Evolutionary conservation across 441 rosid species (phyloP).

Genomic region (Populus hybrid): DNA sequence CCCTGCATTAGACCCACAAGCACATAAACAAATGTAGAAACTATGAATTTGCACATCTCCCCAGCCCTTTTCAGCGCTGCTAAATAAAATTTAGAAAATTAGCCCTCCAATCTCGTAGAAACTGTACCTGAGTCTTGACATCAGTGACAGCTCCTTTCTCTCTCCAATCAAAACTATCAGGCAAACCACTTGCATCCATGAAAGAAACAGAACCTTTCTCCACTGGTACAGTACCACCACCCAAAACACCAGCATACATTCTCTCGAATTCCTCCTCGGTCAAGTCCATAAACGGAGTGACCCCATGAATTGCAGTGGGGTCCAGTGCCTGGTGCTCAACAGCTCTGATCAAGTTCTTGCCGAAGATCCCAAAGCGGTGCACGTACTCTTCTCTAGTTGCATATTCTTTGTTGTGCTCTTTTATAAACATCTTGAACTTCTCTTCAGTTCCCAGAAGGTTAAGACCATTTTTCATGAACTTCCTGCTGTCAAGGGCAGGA

Average conservation of each 20-base stretch:
- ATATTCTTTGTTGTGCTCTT: constrained; percentile 54
- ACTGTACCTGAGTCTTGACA: constrained; percentile 69
- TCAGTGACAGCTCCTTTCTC: constrained; percentile 81
- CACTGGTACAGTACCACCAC: neutral
- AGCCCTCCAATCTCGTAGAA: neutral
- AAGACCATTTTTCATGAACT: neutral
- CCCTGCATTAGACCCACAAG: constrained; percentile 43
- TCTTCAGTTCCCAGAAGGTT: constrained; percentile 44
- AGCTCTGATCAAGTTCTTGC: constrained; percentile 61
- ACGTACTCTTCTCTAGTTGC: constrained; percentile 56
- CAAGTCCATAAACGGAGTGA: constrained; percentile 74
- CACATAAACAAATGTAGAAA: neutral
- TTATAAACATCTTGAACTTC: constrained; percentile 49
- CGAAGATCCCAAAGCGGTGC: constrained; percentile 66
- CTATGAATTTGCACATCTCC: neutral
- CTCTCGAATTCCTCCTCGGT: constrained; percentile 68
- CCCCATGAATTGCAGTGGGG: constrained; percentile 72
- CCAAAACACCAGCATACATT: constrained; percentile 51
- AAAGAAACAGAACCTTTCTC: constrained; percentile 17
- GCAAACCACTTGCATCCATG: constrained; percentile 49
- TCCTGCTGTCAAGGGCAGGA: neutral
- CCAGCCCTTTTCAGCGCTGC: neutral
- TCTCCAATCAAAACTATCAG: constrained; percentile 76
- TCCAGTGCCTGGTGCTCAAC: constrained; percentile 75
- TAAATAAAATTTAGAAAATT: neutral